Conservation (phyloP, 352 stramenopile species). For the Globisporangium alternatum region DNA sequence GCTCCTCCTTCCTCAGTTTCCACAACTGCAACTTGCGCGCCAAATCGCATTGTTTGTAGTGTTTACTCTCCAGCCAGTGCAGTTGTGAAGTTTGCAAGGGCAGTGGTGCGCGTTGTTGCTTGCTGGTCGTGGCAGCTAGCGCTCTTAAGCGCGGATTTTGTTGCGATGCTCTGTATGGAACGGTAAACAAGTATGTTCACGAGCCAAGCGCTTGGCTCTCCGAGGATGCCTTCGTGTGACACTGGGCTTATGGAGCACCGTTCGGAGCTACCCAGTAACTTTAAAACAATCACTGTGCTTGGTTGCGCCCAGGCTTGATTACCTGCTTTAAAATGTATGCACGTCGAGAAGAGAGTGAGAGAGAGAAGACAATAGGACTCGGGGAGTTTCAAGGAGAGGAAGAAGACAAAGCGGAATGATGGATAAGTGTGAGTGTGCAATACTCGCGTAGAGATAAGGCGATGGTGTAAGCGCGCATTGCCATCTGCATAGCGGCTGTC, state of each 20-base stretch:
- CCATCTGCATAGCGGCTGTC: too few relatives aligned
- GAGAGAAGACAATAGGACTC: background rate
- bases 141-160: too few relatives aligned
- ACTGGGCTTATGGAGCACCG: too few relatives aligned
- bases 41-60: background rate
- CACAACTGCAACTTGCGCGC: slow-evolving; percentile 3
- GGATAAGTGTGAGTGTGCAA: background rate
- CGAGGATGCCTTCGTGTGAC: too few relatives aligned
- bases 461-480: background rate
- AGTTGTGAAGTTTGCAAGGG: too few relatives aligned
- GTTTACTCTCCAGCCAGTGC: too few relatives aligned
- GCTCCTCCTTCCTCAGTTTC: background rate
- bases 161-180: too few relatives aligned
- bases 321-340: background rate
- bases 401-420: background rate
- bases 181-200: too few relatives aligned
- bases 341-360: background rate
- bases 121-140: too few relatives aligned
- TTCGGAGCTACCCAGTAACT: too few relatives aligned
- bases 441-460: background rate
- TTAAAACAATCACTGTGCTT: background rate
- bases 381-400: background rate
- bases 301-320: background rate
- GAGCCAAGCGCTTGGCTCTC: too few relatives aligned
- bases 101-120: background rate